Percentiles rank a stretch among this genome's conserved stretches.
These are phyloP conservation scores for Acidomyces sp. DNA, from an alignment of 495 filamentous ascomycete genomes.

Conservation along the genomic window DNA sequence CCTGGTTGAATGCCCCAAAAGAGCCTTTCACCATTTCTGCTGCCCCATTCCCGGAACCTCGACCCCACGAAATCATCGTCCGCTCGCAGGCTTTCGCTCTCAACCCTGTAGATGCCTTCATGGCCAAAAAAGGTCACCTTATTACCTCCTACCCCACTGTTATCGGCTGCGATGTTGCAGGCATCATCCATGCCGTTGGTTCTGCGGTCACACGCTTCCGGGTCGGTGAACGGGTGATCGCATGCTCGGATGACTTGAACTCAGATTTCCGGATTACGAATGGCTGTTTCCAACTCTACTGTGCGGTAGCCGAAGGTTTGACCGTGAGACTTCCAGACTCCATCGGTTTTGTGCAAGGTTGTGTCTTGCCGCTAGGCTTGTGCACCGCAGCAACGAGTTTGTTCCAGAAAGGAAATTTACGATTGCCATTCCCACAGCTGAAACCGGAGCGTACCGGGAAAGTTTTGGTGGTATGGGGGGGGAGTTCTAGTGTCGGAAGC, in stretches of 20 bases:
- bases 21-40: no score
- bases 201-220: slow-evolving; percentile 33
- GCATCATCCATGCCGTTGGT: slow-evolving; percentile 39
- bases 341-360: slow-evolving; percentile 14
- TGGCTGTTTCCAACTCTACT: slow-evolving; percentile 20
- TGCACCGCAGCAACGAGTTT: slow-evolving; percentile 18
- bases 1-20: no score
- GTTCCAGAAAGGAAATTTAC: slow-evolving; percentile 16
- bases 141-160: slow-evolving; percentile 35
- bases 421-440: slow-evolving; percentile 12
- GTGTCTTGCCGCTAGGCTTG: slow-evolving; percentile 18
- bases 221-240: slow-evolving; percentile 35
- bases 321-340: slow-evolving; percentile 10
- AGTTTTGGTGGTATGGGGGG: slow-evolving; percentile 23
- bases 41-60: no score
- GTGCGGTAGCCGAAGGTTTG: slow-evolving; percentile 1
- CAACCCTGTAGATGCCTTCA: no score
- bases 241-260: not conserved
- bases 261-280: not conserved
- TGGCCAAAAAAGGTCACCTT: no score
- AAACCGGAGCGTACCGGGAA: slow-evolving; percentile 1
- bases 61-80: no score
- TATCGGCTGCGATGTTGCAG: slow-evolving; percentile 43
- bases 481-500: slow-evolving; percentile 20
- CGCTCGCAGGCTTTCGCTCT: no score